Evolutionary conservation across 2,329 filamentous ascomycete genomes (phyloP).

Genomic region (Rhynchosporium secalis): DNA sequence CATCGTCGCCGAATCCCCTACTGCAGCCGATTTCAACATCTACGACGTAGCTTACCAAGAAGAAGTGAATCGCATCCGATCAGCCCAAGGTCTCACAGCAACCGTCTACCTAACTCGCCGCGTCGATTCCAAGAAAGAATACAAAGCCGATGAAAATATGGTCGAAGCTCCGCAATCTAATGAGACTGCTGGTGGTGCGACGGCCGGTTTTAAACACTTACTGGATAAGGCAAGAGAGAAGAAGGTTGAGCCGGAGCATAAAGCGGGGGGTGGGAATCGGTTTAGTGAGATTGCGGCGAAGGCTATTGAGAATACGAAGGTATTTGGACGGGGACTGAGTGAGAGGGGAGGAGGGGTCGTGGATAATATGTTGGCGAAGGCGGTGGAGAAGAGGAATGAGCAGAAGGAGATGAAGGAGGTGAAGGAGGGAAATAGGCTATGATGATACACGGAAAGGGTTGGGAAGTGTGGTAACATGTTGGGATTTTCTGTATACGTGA

Average conservation of each 20-base stretch:
- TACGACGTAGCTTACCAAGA: slow-evolving; percentile 86
- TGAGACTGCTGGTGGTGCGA: slow-evolving; percentile 26
- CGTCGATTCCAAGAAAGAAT: slow-evolving; percentile 45
- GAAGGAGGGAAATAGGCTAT: neutral
- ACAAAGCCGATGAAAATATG: slow-evolving; percentile 38
- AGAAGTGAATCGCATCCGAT: slow-evolving; percentile 72
- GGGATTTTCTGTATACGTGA: too few relatives aligned
- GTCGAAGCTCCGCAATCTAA: slow-evolving; percentile 28
- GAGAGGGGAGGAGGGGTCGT: slow-evolving; percentile 24
- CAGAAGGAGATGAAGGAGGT: slow-evolving; percentile 10
- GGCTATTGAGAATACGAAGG: slow-evolving; percentile 33
- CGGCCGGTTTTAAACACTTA: slow-evolving; percentile 36
- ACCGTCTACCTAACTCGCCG: slow-evolving; percentile 59
- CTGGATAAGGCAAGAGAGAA: slow-evolving; percentile 35
- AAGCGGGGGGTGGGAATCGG: slow-evolving; percentile 15
- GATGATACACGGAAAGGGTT: neutral
- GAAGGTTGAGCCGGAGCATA: slow-evolving; percentile 13
- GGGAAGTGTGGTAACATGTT: neutral
- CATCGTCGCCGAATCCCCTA: slow-evolving; percentile 80
- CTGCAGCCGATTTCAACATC: slow-evolving; percentile 80
- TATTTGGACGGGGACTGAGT: slow-evolving; percentile 26
- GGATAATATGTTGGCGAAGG: slow-evolving; percentile 27
- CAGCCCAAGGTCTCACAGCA: slow-evolving; percentile 48
- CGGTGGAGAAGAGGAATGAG: slow-evolving; percentile 29
- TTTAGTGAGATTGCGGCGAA: slow-evolving; percentile 35